Conservation (phyloP, 1,139 yeast species). For the Suhomyces anneliseae region DNA sequence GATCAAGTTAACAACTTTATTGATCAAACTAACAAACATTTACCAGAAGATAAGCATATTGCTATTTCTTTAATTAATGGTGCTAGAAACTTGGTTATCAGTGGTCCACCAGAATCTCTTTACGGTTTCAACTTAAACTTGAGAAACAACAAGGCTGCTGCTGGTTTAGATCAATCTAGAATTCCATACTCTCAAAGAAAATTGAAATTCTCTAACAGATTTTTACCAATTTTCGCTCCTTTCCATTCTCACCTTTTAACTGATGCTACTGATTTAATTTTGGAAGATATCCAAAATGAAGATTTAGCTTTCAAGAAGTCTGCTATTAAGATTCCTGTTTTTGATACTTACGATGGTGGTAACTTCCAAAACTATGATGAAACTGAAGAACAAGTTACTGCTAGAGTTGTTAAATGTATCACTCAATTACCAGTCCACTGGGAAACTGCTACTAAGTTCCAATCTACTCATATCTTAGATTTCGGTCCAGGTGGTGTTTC, state of each 20-base stretch:
- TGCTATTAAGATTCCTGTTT: constrained; percentile 79
- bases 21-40: constrained; percentile 85
- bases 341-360: constrained; percentile 82
- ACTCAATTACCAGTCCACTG: constrained; percentile 90
- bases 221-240: constrained; percentile 93
- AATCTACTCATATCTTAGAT: constrained; percentile 86
- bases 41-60: constrained; percentile 89
- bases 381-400: constrained; percentile 46
- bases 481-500: constrained; percentile 99
- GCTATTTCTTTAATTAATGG: constrained; percentile 91
- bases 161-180: constrained; percentile 94
- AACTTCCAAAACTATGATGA: constrained; percentile 58
- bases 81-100: constrained; percentile 90
- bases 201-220: constrained; percentile 87
- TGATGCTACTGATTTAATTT: constrained; percentile 67
- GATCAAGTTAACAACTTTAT: constrained; percentile 79
- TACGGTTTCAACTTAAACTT: constrained; percentile 91
- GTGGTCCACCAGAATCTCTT: constrained; percentile 98
- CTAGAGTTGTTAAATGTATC: constrained; percentile 76
- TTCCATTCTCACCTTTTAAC: constrained; percentile 89
- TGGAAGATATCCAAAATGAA: constrained; percentile 57
- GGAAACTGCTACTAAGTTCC: constrained; percentile 84
- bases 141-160: constrained; percentile 92
- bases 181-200: constrained; percentile 92
- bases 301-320: constrained; percentile 55